phyloP scores from a whole-genome alignment of 2,329 filamentous ascomycete species.

The Phyllosticta citribraziliensis region DNA sequence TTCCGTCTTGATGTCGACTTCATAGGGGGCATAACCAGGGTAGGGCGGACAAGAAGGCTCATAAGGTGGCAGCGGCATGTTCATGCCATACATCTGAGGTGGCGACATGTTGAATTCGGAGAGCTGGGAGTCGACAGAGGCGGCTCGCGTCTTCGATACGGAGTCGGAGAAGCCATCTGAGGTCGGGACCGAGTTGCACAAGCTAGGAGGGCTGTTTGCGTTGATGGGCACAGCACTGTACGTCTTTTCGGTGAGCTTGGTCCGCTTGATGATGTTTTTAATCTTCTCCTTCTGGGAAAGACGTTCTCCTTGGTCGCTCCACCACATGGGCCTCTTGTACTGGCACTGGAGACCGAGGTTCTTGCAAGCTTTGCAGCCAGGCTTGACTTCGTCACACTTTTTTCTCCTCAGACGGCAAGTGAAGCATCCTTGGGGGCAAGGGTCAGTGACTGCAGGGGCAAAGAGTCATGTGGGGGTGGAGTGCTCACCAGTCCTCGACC shows the following conservation, averaged over 20 bases:
- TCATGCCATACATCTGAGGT: constrained; percentile 47
- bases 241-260: constrained; percentile 84
- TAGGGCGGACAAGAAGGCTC: constrained; percentile 24
- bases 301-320: constrained; percentile 84
- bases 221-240: constrained; percentile 40
- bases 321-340: constrained; percentile 96
- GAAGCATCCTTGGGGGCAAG: constrained; percentile 46
- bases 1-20: constrained; percentile 94
- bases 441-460: neutral
- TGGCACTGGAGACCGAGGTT: constrained; percentile 79
- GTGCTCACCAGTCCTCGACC: constrained; percentile 77
- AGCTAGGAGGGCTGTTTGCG: constrained; percentile 59
- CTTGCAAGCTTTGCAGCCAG: constrained; percentile 53
- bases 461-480: neutral
- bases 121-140: constrained; percentile 72
- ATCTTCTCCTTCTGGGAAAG: constrained; percentile 85
- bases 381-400: constrained; percentile 60
- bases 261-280: constrained; percentile 95
- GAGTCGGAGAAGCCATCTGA: constrained; percentile 72
- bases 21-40: constrained; percentile 63
- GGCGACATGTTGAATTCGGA: constrained; percentile 55
- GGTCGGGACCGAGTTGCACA: constrained; percentile 73
- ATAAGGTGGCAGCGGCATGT: constrained; percentile 46
- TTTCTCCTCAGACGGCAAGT: constrained; percentile 58
- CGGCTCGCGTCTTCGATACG: constrained; percentile 61